These are phyloP conservation scores for Borovskyia barvae DNA, from an alignment of 208 protist genomes.

Conservation along the genomic window DNA sequence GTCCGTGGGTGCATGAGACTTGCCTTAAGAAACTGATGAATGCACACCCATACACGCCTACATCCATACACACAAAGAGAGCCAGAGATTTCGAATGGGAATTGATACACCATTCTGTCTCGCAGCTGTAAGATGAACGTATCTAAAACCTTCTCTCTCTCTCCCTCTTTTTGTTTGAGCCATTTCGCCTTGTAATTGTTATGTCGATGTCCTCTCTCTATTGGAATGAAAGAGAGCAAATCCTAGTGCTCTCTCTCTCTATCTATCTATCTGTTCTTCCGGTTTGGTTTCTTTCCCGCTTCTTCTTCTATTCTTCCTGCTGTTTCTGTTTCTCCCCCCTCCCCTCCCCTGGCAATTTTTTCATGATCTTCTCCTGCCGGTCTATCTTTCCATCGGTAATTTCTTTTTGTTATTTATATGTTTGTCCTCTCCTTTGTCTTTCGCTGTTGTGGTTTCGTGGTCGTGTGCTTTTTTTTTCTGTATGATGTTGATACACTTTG, in stretches of 20 bases:
- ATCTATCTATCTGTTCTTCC: background rate
- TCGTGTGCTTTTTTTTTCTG: no score
- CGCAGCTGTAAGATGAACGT: no score
- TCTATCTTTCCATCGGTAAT: slow-evolving; percentile 1
- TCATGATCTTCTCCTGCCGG: background rate
- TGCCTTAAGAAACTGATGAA: background rate
- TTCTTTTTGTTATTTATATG: slow-evolving; percentile 8
- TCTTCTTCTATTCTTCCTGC: background rate
- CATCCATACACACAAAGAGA: background rate
- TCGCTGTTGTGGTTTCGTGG: no score
- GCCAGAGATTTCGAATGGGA: no score
- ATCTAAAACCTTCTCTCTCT: background rate
- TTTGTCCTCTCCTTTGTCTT: background rate
- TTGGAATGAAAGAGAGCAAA: background rate
- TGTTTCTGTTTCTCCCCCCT: background rate
- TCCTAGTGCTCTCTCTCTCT: slow-evolving; percentile 1
- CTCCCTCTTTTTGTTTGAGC: slow-evolving; percentile 1
- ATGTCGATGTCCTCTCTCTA: background rate
- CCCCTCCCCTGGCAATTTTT: slow-evolving; percentile 1
- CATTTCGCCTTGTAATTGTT: background rate
- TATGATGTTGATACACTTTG: no score
- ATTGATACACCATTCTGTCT: no score
- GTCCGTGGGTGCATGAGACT: background rate
- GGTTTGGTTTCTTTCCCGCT: background rate
- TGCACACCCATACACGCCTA: background rate